Percentiles rank a stretch among this genome's conserved stretches.
Conservation (phyloP, 371 early-diverging fungal species). For the Syncephalastrum contaminatum region DNA sequence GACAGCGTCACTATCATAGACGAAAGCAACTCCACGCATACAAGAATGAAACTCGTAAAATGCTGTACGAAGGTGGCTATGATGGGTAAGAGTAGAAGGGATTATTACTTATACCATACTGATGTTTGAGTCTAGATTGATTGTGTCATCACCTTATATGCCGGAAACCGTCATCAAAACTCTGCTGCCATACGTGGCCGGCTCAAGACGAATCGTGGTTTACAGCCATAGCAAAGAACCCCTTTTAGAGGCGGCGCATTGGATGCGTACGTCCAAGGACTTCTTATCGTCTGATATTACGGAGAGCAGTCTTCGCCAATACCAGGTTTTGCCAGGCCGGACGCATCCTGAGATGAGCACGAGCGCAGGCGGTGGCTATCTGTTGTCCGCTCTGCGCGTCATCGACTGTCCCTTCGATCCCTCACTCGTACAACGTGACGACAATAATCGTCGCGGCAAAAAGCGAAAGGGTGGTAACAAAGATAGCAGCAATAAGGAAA, state of each 20-base stretch:
- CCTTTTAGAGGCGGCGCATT: constrained; percentile 65
- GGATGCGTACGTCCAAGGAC: constrained; percentile 67
- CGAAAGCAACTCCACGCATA: constrained; percentile 30
- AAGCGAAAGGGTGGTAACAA: constrained; percentile 18
- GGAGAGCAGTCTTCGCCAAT: constrained; percentile 88
- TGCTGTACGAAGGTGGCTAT: constrained; percentile 54
- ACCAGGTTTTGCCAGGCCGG: constrained; percentile 86
- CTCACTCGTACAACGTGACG: constrained; percentile 19
- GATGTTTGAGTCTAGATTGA: constrained; percentile 44
- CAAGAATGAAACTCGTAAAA: constrained; percentile 28
- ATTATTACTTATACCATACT: neutral
- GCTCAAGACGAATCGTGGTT: constrained; percentile 84
- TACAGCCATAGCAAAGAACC: constrained; percentile 84
- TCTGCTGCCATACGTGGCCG: constrained; percentile 68
- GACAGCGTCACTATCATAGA: constrained; percentile 30
- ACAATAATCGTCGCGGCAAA: constrained; percentile 14
- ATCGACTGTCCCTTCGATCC: constrained; percentile 49
- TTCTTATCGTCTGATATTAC: constrained; percentile 81
- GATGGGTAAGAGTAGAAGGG: constrained; percentile 53
- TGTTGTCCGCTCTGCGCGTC: constrained; percentile 72
- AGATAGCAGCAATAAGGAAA: too few relatives aligned
- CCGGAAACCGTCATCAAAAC: constrained; percentile 68
- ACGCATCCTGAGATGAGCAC: constrained; percentile 95
- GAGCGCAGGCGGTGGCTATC: constrained; percentile 82
- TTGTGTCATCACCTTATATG: constrained; percentile 79